Evolutionary conservation across 148 eudicot species (phyloP).

Genomic region (Dysphania ambrosioides): DNA sequence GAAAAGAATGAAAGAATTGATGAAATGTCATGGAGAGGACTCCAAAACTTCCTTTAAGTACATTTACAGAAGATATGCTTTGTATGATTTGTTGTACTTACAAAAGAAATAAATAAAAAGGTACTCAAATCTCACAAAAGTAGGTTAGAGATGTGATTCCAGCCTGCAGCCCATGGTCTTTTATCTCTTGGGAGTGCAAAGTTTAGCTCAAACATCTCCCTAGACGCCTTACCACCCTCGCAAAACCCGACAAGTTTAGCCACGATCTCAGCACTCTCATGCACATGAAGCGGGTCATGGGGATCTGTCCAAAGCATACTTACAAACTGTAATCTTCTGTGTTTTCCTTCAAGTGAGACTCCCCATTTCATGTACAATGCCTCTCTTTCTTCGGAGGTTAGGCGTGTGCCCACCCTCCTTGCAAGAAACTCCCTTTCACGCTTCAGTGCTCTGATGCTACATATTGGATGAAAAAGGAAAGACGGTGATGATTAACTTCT

Average conservation of each 20-base stretch:
- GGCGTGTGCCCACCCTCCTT: slow-evolving; percentile 54
- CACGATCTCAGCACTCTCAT: slow-evolving; percentile 85
- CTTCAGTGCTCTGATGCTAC: slow-evolving; percentile 67
- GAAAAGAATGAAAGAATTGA: slow-evolving; percentile 9
- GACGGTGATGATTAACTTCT: not conserved
- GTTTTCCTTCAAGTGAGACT: slow-evolving; percentile 80
- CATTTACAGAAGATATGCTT: slow-evolving; percentile 6
- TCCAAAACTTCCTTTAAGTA: not conserved
- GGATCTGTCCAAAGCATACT: slow-evolving; percentile 84
- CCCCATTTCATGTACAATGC: slow-evolving; percentile 75
- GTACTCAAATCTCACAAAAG: slow-evolving; percentile 35
- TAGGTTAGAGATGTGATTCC: slow-evolving; percentile 78
- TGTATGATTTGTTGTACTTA: slow-evolving; percentile 3
- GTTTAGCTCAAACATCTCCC: slow-evolving; percentile 94
- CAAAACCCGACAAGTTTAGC: slow-evolving; percentile 84
- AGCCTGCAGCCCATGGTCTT: slow-evolving; percentile 73
- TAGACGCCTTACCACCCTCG: slow-evolving; percentile 71
- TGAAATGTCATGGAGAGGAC: slow-evolving; percentile 1
- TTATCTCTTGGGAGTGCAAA: slow-evolving; percentile 72
- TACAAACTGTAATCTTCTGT: slow-evolving; percentile 66
- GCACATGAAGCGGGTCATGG: slow-evolving; percentile 54
- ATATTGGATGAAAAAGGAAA: not conserved
- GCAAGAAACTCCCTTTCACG: slow-evolving; percentile 93
- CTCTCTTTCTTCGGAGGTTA: slow-evolving; percentile 65
- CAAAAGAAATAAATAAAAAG: not conserved